Conservation (phyloP, 192 early-diverging fungal species). For the Coemansia sp. region DNA sequence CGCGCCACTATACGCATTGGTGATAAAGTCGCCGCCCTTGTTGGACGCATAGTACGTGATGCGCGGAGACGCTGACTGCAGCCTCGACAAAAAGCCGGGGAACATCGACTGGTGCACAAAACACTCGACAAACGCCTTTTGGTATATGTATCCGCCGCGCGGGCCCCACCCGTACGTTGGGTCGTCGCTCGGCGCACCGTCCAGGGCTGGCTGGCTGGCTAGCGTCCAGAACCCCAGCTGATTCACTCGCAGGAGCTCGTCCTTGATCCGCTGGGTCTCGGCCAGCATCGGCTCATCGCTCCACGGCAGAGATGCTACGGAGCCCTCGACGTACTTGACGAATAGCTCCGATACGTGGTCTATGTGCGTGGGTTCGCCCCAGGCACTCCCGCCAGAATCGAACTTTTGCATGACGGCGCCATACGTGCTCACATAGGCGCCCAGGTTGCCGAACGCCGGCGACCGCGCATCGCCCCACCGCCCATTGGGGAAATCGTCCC, state of each 20-base stretch:
- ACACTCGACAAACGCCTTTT: conserved; percentile 98
- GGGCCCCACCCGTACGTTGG: conserved; percentile 94
- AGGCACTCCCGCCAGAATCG: conserved; percentile 68
- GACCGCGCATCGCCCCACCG: conserved; percentile 98
- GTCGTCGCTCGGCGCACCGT: conserved; percentile 80
- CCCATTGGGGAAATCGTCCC: conserved; percentile 98
- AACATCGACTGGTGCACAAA: conserved; percentile 77
- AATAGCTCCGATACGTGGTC: conserved; percentile 77
- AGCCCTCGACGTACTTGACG: conserved; percentile 75
- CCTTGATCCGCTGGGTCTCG: conserved; percentile 74
- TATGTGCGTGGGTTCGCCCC: conserved; percentile 70
- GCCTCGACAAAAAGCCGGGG: conserved; percentile 70
- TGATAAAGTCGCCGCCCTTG: conserved; percentile 68
- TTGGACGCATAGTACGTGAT: conserved; percentile 96
- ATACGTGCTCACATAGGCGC: conserved; percentile 62
- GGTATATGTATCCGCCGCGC: conserved; percentile 94
- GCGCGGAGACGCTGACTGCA: conserved; percentile 62
- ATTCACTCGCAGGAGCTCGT: conserved; percentile 73
- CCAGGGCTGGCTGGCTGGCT: conserved; percentile 96
- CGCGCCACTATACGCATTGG: conserved; percentile 62
- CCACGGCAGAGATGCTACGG: conserved; percentile 87
- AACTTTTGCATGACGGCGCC: conserved; percentile 76
- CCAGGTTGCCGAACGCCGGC: conserved; percentile 79
- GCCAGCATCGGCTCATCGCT: conserved; percentile 68
- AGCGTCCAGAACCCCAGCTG: conserved; percentile 85